Percentiles rank a stretch among this genome's conserved stretches.
phyloP scores from a whole-genome alignment of 305 asterid genomes.

The Plantago rigida region DNA sequence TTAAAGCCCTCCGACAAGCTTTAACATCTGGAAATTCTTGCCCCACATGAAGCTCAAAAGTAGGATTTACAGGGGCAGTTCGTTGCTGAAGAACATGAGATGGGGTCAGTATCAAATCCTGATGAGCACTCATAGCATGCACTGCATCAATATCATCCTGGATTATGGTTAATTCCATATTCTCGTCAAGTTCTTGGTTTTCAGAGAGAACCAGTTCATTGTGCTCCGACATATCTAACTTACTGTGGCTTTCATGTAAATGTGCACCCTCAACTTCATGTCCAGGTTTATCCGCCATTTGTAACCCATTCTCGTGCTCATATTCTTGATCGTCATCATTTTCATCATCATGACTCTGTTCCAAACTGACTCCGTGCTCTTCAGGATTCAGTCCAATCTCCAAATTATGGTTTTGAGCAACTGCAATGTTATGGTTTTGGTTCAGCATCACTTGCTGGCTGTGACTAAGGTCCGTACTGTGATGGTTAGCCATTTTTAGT shows the following conservation, averaged over 20 bases:
- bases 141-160: constrained; percentile 50
- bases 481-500: constrained; percentile 12
- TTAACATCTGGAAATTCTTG: constrained; percentile 91
- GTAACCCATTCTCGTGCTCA: constrained; percentile 43
- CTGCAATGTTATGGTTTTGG: constrained; percentile 41
- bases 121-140: constrained; percentile 46
- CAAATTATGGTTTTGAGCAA: constrained; percentile 45
- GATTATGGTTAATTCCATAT: constrained; percentile 60
- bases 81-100: constrained; percentile 68
- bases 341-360: constrained; percentile 37
- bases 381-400: constrained; percentile 44
- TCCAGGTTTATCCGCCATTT: constrained; percentile 52
- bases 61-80: constrained; percentile 46
- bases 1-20: constrained; percentile 82
- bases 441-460: constrained; percentile 45
- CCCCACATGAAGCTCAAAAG: constrained; percentile 78
- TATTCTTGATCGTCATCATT: constrained; percentile 33
- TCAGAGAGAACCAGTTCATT: constrained; percentile 47
- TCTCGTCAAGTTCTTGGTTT: constrained; percentile 63
- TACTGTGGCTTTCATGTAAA: constrained; percentile 41
- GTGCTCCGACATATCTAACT: constrained; percentile 49
- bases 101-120: constrained; percentile 47
- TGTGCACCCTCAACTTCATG: constrained; percentile 40
- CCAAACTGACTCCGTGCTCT: constrained; percentile 38
- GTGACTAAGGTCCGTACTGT: constrained; percentile 37